Evolutionary conservation across 805 yeast genomes (phyloP).

Genomic region (Wickerhamomyces hampshirensis): DNA sequence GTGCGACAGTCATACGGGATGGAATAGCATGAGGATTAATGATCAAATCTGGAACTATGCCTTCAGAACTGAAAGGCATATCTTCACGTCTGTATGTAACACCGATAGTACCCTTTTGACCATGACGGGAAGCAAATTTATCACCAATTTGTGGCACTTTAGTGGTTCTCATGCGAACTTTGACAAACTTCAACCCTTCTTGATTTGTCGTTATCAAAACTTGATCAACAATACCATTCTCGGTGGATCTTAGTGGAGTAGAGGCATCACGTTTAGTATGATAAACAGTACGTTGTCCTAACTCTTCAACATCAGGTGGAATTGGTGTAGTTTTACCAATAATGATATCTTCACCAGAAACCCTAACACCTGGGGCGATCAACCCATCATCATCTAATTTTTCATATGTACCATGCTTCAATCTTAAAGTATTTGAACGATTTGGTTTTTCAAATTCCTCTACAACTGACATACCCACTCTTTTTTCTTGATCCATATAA

Average conservation of each 20-base stretch:
- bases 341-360: conserved; percentile 97
- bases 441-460: conserved; percentile 98
- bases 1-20: conserved; percentile 99
- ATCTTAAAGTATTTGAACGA: conserved; percentile 87
- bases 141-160: conserved; percentile 99
- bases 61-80: conserved; percentile 96
- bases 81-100: conserved; percentile 97
- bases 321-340: conserved; percentile 99
- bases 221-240: conserved; percentile 97
- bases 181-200: conserved; percentile 95
- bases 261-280: conserved; percentile 99
- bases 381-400: conserved; percentile 97
- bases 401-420: conserved; percentile 97
- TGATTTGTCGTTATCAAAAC: conserved; percentile 95
- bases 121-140: conserved; percentile 98
- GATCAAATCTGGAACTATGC: conserved; percentile 94
- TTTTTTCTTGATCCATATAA: conserved; percentile 97
- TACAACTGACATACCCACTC: conserved; percentile 97
- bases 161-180: conserved; percentile 98
- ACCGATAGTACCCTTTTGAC: conserved; percentile 99
- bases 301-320: conserved; percentile 98
- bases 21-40: conserved; percentile 99
- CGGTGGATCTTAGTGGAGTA: conserved; percentile 94
- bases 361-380: conserved; percentile 97
- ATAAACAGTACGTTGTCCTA: conserved; percentile 97